phyloP scores from a whole-genome alignment of 768 basidiomycete genomes.

The Agaricus subrufescens region DNA sequence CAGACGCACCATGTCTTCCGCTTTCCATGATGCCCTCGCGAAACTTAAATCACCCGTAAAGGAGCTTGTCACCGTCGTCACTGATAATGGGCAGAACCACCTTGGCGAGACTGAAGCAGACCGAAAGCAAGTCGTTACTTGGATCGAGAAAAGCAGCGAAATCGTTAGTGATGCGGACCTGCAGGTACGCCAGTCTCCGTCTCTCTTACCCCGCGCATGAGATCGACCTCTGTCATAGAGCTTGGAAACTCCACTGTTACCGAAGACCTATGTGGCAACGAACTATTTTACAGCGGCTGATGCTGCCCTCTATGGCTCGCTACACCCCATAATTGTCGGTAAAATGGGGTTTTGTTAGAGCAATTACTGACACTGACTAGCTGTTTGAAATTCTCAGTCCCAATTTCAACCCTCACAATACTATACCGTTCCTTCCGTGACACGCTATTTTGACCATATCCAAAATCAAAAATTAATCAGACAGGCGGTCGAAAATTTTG shows the following conservation, averaged over 20 bases:
- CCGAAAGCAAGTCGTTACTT: conserved; percentile 56
- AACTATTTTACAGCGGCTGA: conserved; percentile 88
- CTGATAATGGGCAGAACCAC: conserved; percentile 36
- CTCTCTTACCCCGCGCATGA: not conserved
- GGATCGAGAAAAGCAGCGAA: conserved; percentile 65
- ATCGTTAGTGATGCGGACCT: conserved; percentile 42
- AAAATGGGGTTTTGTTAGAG: not conserved
- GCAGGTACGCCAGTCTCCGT: conserved; percentile 32
- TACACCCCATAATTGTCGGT: conserved; percentile 78
- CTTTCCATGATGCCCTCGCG: conserved; percentile 41
- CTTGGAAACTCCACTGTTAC: conserved; percentile 64
- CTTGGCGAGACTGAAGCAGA: conserved; percentile 58
- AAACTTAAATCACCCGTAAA: conserved; percentile 43
- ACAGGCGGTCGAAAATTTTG: conserved; percentile 43
- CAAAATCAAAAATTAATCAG: conserved; percentile 68
- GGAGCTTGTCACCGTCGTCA: conserved; percentile 50
- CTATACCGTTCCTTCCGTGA: conserved; percentile 75
- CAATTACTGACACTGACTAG: not conserved
- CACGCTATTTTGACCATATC: conserved; percentile 94
- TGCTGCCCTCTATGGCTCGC: conserved; percentile 83
- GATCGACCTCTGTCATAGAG: conserved; percentile 37
- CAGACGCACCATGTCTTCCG: conserved; percentile 40
- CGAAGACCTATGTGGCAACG: conserved; percentile 81
- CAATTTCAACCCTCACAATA: conserved; percentile 68
- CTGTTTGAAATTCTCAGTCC: conserved; percentile 37